Evolutionary conservation across 495 filamentous ascomycete genomes (phyloP).

Genomic region (Penicillium angulare): DNA sequence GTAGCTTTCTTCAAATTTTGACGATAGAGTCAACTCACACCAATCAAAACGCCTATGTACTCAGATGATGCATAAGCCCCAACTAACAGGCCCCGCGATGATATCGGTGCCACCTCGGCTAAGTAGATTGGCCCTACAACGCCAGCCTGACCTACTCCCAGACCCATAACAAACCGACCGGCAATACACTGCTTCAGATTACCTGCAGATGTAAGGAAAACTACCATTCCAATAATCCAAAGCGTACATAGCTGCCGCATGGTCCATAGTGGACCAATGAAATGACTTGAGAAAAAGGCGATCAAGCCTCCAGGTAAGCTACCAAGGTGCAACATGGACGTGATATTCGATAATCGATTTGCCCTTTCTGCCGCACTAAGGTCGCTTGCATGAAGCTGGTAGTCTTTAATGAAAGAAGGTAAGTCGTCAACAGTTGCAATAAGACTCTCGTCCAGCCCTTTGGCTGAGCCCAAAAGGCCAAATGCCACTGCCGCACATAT

Average conservation of each 20-base stretch:
- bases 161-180: constrained; percentile 62
- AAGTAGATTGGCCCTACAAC: constrained; percentile 57
- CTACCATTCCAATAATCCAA: constrained; percentile 63
- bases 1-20: not conserved
- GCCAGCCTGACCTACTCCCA: constrained; percentile 64
- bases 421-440: not conserved
- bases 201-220: constrained; percentile 62
- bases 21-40: not conserved
- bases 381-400: not conserved
- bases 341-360: not conserved
- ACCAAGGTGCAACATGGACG: not conserved
- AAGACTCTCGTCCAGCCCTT: not conserved
- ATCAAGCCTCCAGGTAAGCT: not conserved
- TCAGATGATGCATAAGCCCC: not conserved
- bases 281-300: constrained; percentile 39
- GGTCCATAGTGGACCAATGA: constrained; percentile 64
- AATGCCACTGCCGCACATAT: not conserved
- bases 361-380: not conserved
- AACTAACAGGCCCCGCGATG: not conserved
- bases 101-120: constrained; percentile 29
- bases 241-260: constrained; percentile 60
- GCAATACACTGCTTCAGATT: constrained; percentile 60
- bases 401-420: not conserved
- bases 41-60: not conserved
- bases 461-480: not conserved